Evolutionary conservation across 2,329 filamentous ascomycete genomes (phyloP).

Genomic region (Chrysoporthe puriensis): DNA sequence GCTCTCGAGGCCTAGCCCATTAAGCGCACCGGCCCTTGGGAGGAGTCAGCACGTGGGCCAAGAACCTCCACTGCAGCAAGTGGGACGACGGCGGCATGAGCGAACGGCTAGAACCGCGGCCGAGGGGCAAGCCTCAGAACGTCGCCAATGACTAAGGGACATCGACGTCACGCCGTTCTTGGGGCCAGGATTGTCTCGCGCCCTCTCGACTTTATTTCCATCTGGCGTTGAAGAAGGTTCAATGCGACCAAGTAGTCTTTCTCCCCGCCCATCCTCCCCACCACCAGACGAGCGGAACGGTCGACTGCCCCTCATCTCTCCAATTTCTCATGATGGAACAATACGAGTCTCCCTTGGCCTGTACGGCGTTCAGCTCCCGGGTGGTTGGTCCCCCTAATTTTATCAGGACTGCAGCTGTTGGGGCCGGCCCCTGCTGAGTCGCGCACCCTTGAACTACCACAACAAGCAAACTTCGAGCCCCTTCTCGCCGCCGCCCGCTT

Average conservation of each 20-base stretch:
- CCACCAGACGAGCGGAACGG: neutral
- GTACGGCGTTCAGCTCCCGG: neutral
- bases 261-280: neutral
- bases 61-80: too few species aligned
- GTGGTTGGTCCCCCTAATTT: neutral
- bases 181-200: neutral
- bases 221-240: neutral
- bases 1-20: too few species aligned
- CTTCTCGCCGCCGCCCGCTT: neutral
- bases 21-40: too few species aligned
- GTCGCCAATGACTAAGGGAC: neutral
- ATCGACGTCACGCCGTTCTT: neutral
- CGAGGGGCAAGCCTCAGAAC: neutral
- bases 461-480: neutral
- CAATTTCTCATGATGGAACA: neutral
- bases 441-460: slow-evolving; percentile 4
- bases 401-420: neutral
- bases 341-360: neutral
- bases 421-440: slow-evolving; percentile 3
- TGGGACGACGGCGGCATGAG: too few species aligned
- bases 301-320: neutral
- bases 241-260: neutral
- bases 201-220: neutral
- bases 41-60: too few species aligned
- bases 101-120: too few species aligned